Conservation (phyloP, 164 flowering plant species). For the Santalum album region DNA sequence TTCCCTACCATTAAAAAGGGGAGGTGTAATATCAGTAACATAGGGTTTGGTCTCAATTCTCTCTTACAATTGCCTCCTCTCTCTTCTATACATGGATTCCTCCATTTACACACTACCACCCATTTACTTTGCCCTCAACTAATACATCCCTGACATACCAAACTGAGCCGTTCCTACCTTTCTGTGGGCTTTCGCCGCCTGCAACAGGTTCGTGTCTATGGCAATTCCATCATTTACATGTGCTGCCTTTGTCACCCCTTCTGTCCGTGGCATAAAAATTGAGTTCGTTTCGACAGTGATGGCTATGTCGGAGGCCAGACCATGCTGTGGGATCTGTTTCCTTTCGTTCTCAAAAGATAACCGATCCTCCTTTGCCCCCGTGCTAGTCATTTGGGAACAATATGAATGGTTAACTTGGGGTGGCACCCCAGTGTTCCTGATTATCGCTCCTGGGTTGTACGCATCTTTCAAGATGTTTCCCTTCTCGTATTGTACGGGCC, state of each 20-base stretch:
- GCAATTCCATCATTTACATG: constrained; percentile 26
- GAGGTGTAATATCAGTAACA: too few species aligned
- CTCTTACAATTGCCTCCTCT: too few species aligned
- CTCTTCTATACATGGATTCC: not conserved
- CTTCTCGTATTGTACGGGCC: constrained; percentile 55
- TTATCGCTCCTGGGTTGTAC: constrained; percentile 40
- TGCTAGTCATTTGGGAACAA: constrained; percentile 24
- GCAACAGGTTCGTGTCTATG: constrained; percentile 51
- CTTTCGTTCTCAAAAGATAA: constrained; percentile 21
- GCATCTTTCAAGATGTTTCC: constrained; percentile 31
- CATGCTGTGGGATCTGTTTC: constrained; percentile 32
- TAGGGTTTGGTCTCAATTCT: too few species aligned
- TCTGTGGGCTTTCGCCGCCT: constrained; percentile 39
- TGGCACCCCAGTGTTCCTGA: constrained; percentile 37
- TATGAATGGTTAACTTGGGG: constrained; percentile 37
- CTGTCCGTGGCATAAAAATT: constrained; percentile 40
- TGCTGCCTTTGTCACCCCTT: constrained; percentile 28
- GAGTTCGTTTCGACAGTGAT: constrained; percentile 54
- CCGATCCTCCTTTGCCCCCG: constrained; percentile 34
- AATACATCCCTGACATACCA: constrained; percentile 70
- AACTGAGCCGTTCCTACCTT: constrained; percentile 58
- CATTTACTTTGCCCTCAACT: not conserved
- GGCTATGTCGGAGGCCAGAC: constrained; percentile 58
- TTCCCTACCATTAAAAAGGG: too few species aligned
- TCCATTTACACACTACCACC: not conserved